Conservation (phyloP, 1,284 basidiomycete species). For the Phylloboletellus chloephorus region DNA sequence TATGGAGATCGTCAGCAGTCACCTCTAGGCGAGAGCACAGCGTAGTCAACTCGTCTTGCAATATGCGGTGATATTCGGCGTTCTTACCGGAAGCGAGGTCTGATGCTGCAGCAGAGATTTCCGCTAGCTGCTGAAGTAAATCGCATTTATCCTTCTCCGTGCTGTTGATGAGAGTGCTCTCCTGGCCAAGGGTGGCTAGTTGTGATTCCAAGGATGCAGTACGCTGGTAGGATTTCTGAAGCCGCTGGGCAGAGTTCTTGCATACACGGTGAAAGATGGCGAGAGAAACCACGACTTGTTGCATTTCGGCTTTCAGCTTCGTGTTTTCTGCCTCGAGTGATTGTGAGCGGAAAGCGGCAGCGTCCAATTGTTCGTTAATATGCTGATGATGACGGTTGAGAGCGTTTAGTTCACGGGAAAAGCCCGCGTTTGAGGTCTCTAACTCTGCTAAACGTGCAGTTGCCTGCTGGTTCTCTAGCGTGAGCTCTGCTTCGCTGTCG, state of each 20-base stretch:
- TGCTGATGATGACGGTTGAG: slow-evolving; percentile 10
- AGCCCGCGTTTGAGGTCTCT: slow-evolving; percentile 15
- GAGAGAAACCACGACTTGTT: slow-evolving; percentile 31
- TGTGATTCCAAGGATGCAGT: slow-evolving; percentile 18
- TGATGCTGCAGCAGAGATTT: slow-evolving; percentile 1
- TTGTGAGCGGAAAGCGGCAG: slow-evolving; percentile 5
- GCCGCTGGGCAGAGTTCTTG: slow-evolving; percentile 14
- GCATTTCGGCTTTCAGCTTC: slow-evolving; percentile 16
- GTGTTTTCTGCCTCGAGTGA: slow-evolving; percentile 12
- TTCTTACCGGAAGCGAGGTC: background rate
- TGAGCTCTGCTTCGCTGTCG: slow-evolving; percentile 18
- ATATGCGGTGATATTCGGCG: background rate
- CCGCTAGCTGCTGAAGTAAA: slow-evolving; percentile 10
- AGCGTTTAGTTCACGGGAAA: slow-evolving; percentile 16
- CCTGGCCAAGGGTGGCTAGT: slow-evolving; percentile 11
- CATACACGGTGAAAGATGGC: slow-evolving; percentile 26
- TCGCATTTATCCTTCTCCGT: slow-evolving; percentile 11
- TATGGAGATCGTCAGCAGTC: slow-evolving; percentile 6
- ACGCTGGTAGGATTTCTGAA: slow-evolving; percentile 8
- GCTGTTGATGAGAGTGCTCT: slow-evolving; percentile 1
- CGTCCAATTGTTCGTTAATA: slow-evolving; percentile 13
- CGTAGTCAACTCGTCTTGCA: slow-evolving; percentile 23
- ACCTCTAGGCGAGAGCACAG: slow-evolving; percentile 14
- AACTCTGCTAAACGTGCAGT: slow-evolving; percentile 13
- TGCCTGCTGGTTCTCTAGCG: slow-evolving; percentile 14